Conservation (phyloP, 2,329 filamentous ascomycete species). For the Nemania bipapillata region DNA sequence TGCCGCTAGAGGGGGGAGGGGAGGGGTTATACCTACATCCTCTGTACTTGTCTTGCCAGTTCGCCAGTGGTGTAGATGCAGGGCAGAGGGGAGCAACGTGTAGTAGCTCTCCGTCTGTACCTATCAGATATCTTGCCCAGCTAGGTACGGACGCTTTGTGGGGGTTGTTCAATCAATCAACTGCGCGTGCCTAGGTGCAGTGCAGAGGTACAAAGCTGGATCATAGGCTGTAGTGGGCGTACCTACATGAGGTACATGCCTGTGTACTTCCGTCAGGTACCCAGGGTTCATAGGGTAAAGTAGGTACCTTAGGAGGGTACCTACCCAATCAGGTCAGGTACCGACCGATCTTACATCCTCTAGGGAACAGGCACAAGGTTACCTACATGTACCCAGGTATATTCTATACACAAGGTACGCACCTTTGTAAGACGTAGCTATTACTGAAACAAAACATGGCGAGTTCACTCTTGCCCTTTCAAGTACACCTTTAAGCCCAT, state of each 20-base stretch:
- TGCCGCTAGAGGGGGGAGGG: not conserved
- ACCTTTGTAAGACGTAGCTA: too few species aligned
- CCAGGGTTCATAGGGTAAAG: not conserved
- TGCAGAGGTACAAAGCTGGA: not conserved
- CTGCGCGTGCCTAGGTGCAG: not conserved
- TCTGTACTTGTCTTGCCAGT: too few species aligned
- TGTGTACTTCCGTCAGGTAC: not conserved
- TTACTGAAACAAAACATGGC: too few species aligned
- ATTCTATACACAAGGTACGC: too few species aligned
- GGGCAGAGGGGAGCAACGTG: not conserved
- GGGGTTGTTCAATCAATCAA: not conserved
- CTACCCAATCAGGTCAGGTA: slow-evolving; percentile 28
- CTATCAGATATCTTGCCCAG: not conserved
- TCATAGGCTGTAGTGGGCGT: not conserved
- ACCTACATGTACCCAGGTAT: not conserved
- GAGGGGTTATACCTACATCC: too few species aligned
- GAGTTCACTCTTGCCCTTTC: not conserved
- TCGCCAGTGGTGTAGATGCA: too few species aligned
- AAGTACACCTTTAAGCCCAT: too few species aligned
- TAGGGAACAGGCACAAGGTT: slow-evolving; percentile 13
- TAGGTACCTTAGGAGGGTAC: slow-evolving; percentile 18
- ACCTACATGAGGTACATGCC: not conserved
- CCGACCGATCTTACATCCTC: slow-evolving; percentile 26
- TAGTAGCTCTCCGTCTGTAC: not conserved
- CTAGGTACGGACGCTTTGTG: not conserved